Conservation (phyloP, 2,329 filamentous ascomycete species). For the Ampelomyces quisqualis region DNA sequence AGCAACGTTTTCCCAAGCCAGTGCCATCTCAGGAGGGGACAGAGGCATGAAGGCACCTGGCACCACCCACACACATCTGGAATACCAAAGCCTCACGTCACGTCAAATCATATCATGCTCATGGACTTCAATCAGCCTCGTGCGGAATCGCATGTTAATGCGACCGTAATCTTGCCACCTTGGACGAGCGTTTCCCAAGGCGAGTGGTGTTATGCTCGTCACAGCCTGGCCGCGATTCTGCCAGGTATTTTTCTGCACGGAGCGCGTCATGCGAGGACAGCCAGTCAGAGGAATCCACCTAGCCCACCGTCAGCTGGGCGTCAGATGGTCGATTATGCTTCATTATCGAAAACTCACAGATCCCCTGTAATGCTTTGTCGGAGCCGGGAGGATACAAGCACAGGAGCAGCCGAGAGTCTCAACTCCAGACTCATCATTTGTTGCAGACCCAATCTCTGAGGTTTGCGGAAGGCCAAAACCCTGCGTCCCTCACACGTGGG, state of each 20-base stretch:
- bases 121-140: not conserved
- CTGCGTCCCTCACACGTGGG: constrained; percentile 20
- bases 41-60: no score
- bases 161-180: no score
- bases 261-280: not conserved
- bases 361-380: constrained; percentile 6
- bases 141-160: no score
- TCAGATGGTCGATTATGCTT: constrained; percentile 5
- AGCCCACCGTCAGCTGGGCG: constrained; percentile 2
- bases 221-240: not conserved
- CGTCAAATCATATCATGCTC: no score
- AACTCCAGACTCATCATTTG: constrained; percentile 9
- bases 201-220: constrained; percentile 1
- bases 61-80: no score
- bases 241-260: constrained; percentile 4
- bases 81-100: no score
- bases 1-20: no score
- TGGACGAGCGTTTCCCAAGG: not conserved
- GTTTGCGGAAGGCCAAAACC: constrained; percentile 14
- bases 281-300: constrained; percentile 1
- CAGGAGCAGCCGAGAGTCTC: constrained; percentile 13
- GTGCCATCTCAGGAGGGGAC: no score
- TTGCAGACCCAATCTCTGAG: constrained; percentile 16
- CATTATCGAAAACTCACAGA: constrained; percentile 5
- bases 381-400: constrained; percentile 5